Conservation (phyloP, 345 rosid genomes). For the Eucalyptus pauciflora region DNA sequence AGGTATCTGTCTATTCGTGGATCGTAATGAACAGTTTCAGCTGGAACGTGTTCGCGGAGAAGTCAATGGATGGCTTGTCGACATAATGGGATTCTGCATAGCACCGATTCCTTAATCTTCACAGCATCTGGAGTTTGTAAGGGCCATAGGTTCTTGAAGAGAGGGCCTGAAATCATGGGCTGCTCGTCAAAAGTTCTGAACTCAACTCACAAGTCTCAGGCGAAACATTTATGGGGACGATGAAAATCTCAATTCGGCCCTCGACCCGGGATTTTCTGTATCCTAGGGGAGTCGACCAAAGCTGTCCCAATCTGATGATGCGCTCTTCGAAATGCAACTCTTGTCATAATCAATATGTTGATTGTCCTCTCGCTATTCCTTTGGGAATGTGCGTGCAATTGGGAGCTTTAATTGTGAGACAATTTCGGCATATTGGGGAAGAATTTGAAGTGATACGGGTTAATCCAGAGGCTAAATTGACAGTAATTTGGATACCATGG, state of each 20-base stretch:
- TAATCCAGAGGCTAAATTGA: not conserved
- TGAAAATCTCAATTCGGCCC: not conserved
- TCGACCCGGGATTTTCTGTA: not conserved
- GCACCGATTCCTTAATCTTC: not conserved
- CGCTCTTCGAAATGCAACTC: not conserved
- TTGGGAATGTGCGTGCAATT: not conserved
- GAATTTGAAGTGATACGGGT: not conserved
- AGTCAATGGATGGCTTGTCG: not conserved
- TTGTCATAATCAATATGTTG: not conserved
- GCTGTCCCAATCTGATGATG: not conserved
- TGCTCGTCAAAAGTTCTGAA: not conserved
- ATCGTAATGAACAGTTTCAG: not conserved
- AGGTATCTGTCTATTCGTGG: not conserved
- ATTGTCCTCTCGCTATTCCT: not conserved
- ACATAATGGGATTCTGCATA: not conserved
- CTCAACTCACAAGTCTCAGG: not conserved
- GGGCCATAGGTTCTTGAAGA: not conserved
- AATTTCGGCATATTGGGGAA: not conserved
- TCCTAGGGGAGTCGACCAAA: not conserved
- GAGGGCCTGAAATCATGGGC: not conserved
- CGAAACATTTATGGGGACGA: not conserved
- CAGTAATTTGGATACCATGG: not conserved
- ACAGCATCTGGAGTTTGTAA: not conserved
- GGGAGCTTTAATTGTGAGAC: not conserved
- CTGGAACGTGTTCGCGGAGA: not conserved